phyloP scores from a whole-genome alignment of 2,329 filamentous ascomycete genomes.

The Xylaria sp. region DNA sequence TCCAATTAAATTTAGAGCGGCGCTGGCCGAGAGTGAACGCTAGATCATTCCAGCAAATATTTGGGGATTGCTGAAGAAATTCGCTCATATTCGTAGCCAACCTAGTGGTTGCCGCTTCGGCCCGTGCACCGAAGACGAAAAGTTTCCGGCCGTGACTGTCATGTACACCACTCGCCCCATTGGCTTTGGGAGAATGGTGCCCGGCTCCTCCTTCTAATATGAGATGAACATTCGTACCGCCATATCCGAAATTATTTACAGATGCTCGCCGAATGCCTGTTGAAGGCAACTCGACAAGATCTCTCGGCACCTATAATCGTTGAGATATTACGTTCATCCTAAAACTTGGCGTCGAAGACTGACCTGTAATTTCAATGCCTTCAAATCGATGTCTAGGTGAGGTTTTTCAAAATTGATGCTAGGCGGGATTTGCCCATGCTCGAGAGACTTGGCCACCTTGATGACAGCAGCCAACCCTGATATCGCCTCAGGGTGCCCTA shows the following conservation, averaged over 20 bases:
- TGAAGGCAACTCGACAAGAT: conserved; percentile 22
- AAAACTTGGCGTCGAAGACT: neutral
- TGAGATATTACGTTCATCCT: neutral
- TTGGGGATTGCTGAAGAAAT: no score
- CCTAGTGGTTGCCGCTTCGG: no score
- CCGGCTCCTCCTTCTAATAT: conserved; percentile 41
- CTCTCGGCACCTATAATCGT: conserved; percentile 22
- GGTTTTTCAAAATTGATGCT: conserved; percentile 37
- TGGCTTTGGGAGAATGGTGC: no score
- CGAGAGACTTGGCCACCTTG: conserved; percentile 44
- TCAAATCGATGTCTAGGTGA: conserved; percentile 32
- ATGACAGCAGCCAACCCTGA: conserved; percentile 46
- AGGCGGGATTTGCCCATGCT: conserved; percentile 44
- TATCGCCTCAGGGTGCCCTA: conserved; percentile 49
- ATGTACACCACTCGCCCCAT: no score
- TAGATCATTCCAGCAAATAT: no score
- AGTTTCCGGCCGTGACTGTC: no score
- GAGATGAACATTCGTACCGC: conserved; percentile 52
- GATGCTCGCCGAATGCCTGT: conserved; percentile 39
- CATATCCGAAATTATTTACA: conserved; percentile 53
- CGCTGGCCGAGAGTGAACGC: no score
- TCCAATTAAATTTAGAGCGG: no score
- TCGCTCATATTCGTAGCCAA: no score
- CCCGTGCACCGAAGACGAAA: no score
- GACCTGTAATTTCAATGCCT: conserved; percentile 23